phyloP scores from a whole-genome alignment of 371 early-diverging fungal genomes.

The Mortierella sp. region DNA sequence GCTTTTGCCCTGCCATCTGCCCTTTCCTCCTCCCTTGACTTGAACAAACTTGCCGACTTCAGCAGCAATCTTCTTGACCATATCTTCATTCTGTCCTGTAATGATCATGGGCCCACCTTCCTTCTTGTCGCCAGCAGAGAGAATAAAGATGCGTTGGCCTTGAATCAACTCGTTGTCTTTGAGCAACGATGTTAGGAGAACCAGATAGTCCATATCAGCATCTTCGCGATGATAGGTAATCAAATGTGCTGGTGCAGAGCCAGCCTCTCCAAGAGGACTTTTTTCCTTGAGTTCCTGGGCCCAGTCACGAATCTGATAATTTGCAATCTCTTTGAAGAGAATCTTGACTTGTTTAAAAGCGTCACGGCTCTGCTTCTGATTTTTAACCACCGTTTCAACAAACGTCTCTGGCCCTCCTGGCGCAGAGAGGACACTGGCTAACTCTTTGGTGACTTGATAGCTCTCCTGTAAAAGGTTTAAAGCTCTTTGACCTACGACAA shows the following conservation, averaged over 20 bases:
- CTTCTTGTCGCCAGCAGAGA: slow-evolving; percentile 65
- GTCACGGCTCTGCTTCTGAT: slow-evolving; percentile 60
- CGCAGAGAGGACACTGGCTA: slow-evolving; percentile 67
- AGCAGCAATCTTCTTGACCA: slow-evolving; percentile 63
- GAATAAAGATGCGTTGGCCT: slow-evolving; percentile 54
- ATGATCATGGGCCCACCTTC: slow-evolving; percentile 69
- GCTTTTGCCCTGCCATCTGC: slow-evolving; percentile 76
- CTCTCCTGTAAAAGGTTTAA: slow-evolving; percentile 61
- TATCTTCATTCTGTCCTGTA: slow-evolving; percentile 58
- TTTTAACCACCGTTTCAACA: slow-evolving; percentile 66
- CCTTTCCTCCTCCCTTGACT: slow-evolving; percentile 76
- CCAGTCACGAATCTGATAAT: slow-evolving; percentile 60
- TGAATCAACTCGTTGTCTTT: slow-evolving; percentile 57
- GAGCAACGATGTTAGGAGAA: slow-evolving; percentile 51
- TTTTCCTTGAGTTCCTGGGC: slow-evolving; percentile 50
- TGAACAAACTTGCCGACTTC: slow-evolving; percentile 51
- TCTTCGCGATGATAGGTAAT: slow-evolving; percentile 67
- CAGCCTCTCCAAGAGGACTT: slow-evolving; percentile 12
- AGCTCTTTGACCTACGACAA: slow-evolving; percentile 76
- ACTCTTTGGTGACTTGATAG: slow-evolving; percentile 61
- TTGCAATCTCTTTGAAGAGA: slow-evolving; percentile 65
- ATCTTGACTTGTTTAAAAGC: slow-evolving; percentile 60
- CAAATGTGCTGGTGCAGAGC: slow-evolving; percentile 18
- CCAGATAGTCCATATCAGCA: slow-evolving; percentile 72
- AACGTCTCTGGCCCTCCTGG: slow-evolving; percentile 68